Base-by-base conservation (phyloP, 805 yeast species). In the Saccharomycopsis sp. region DNA sequence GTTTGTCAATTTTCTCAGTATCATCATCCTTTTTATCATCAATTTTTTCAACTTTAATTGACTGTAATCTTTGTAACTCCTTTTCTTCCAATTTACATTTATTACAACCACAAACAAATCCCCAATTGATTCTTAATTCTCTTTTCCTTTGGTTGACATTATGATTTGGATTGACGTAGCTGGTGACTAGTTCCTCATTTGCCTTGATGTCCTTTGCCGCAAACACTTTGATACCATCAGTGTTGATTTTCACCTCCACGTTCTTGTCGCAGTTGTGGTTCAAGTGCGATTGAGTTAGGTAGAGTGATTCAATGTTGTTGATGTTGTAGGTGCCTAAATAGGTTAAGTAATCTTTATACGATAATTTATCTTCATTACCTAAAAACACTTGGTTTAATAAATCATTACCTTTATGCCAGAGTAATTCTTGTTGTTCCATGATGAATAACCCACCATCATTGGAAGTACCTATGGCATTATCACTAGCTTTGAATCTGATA, bases 191-290 rank as follows among this genome's bases (percentile, higher is more conserved):
- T 53, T 84, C 92, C 49, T 80, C 87, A 15, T 79, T 81, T 2
- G 69, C 62, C 37, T 59, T 59, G 31, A 85, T 74, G 34, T 70
- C 74, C 36, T 73, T 63, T 25, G 66, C 63, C 1, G 94, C 86
- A 40, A 55, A 65, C 1, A 79, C 73, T 48, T 69, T 73, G 47
- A 84, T 63, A 3, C 83, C 82, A 17, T 67, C 69, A 5, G 62
- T 60, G 17, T 64, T 64, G 14, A 64, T 56, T 36, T 70, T 66
- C 23, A 72, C 77, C 27, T 67, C 64, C 3, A 77, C 76, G 51
- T 78, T 83, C 2, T 92, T 88, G 31, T 69, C 74, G 61, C 95
- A 85, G 51, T 66, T 67, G 54, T 85, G 95, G 52, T 84, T 84
- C 51, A 84, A 60, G 52, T 81, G 82, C 0, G 92, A 74, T 46